These are phyloP conservation scores for Cadophora gregata DNA, from an alignment of 2,329 filamentous ascomycete genomes.

Conservation along the genomic window DNA sequence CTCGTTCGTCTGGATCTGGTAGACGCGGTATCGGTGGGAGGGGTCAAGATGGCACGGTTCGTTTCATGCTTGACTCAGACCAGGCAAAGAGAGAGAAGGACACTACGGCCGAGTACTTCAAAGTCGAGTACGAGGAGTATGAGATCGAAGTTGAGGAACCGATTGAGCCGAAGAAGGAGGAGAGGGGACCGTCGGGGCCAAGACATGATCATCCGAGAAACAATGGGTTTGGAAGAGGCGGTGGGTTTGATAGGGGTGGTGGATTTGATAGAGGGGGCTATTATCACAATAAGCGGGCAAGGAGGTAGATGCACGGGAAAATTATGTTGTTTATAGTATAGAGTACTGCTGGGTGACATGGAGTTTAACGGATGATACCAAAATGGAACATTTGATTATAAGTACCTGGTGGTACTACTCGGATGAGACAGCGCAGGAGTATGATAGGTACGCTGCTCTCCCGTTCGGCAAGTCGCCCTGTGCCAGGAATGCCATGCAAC, in stretches of 20 bases:
- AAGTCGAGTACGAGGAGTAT: constrained; percentile 77
- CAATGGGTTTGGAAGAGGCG: constrained; percentile 28
- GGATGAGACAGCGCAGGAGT: not conserved
- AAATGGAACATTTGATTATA: constrained; percentile 5
- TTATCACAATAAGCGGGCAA: constrained; percentile 29
- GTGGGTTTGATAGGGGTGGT: constrained; percentile 26
- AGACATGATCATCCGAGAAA: constrained; percentile 24
- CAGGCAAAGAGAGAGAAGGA: constrained; percentile 75
- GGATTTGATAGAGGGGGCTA: constrained; percentile 18
- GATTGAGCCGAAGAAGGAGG: constrained; percentile 34
- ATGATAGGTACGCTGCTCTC: not conserved
- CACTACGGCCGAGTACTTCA: constrained; percentile 71
- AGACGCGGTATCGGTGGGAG: constrained; percentile 34
- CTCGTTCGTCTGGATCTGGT: constrained; percentile 41
- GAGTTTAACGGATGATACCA: constrained; percentile 28
- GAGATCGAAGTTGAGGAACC: constrained; percentile 77
- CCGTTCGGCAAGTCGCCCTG: constrained; percentile 2
- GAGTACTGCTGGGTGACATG: constrained; percentile 9
- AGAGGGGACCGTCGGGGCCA: constrained; percentile 23
- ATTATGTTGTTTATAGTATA: not conserved
- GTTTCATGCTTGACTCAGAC: constrained; percentile 86
- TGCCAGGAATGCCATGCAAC: not conserved
- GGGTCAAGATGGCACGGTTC: constrained; percentile 74
- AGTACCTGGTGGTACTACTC: too few species aligned
- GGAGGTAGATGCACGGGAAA: constrained; percentile 1